Evolutionary conservation across 805 yeast species (phyloP).

Genomic region (Debaryomyces prosopidis): DNA sequence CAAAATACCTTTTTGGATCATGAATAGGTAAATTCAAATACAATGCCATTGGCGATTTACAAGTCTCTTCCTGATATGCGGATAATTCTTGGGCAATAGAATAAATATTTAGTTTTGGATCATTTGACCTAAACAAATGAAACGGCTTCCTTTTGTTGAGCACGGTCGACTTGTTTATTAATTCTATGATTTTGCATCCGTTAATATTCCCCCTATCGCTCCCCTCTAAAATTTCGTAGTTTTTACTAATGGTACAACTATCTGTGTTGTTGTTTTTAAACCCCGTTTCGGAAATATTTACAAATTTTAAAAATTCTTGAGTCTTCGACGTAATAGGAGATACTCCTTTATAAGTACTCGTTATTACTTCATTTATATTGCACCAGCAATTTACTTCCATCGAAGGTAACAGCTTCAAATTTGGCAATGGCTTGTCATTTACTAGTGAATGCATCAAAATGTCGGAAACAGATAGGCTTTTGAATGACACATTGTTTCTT

Average conservation of each 20-base stretch:
- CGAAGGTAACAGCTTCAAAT: conserved; percentile 53
- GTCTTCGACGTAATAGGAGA: conserved; percentile 2
- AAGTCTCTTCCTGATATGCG: conserved; percentile 52
- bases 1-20: conserved; percentile 29
- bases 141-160: conserved; percentile 81
- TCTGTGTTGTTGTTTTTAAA: conserved; percentile 20
- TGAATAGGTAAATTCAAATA: conserved; percentile 60
- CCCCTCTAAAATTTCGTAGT: conserved; percentile 21
- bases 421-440: conserved; percentile 74
- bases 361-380: conserved; percentile 54
- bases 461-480: conserved; percentile 69
- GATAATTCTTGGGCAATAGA: conserved; percentile 69
- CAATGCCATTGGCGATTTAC: conserved; percentile 64
- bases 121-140: conserved; percentile 66
- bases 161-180: conserved; percentile 67
- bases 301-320: conserved; percentile 26
- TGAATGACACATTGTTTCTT: conserved; percentile 12
- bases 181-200: conserved; percentile 48
- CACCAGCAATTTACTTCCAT: conserved; percentile 72
- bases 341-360: conserved; percentile 42
- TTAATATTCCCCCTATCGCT: conserved; percentile 7
- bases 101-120: conserved; percentile 42
- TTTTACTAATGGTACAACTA: conserved; percentile 19
- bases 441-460: conserved; percentile 86
- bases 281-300: conserved; percentile 24